Conservation (phyloP, 352 stramenopile species). For the Aphanomyces cochlioides region DNA sequence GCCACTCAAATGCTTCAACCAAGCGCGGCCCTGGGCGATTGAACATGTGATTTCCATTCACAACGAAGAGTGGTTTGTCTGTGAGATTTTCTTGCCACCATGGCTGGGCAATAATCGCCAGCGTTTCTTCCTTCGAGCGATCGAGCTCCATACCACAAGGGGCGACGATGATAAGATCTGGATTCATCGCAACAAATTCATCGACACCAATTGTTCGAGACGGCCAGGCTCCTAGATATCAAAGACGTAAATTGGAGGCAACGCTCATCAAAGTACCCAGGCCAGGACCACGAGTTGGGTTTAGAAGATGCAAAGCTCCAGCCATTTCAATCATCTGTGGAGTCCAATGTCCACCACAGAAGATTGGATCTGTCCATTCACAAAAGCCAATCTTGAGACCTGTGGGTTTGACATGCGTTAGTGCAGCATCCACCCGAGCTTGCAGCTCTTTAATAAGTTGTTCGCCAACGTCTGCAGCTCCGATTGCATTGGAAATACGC, state of each 20-base stretch:
- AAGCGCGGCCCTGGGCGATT: slow-evolving; percentile 29
- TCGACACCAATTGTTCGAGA: slow-evolving; percentile 14
- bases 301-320: slow-evolving; percentile 18
- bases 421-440: neutral
- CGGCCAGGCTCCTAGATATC: neutral
- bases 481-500: slow-evolving; percentile 4
- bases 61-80: slow-evolving; percentile 2
- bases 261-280: neutral
- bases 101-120: slow-evolving; percentile 4
- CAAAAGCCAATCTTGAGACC: slow-evolving; percentile 22
- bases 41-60: slow-evolving; percentile 31
- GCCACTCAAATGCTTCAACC: slow-evolving; percentile 29
- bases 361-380: slow-evolving; percentile 26
- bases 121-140: slow-evolving; percentile 5
- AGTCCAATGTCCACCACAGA: slow-evolving; percentile 29
- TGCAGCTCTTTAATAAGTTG: slow-evolving; percentile 5
- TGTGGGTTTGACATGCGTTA: neutral
- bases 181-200: slow-evolving; percentile 17
- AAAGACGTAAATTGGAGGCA: neutral
- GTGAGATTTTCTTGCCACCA: neutral
- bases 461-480: neutral
- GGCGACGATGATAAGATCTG: slow-evolving; percentile 25
- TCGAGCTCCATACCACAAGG: slow-evolving; percentile 24
- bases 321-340: slow-evolving; percentile 29
- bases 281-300: neutral